Conservation (phyloP, 2,329 filamentous ascomycete genomes). For the Corniculantispora saksenae region DNA sequence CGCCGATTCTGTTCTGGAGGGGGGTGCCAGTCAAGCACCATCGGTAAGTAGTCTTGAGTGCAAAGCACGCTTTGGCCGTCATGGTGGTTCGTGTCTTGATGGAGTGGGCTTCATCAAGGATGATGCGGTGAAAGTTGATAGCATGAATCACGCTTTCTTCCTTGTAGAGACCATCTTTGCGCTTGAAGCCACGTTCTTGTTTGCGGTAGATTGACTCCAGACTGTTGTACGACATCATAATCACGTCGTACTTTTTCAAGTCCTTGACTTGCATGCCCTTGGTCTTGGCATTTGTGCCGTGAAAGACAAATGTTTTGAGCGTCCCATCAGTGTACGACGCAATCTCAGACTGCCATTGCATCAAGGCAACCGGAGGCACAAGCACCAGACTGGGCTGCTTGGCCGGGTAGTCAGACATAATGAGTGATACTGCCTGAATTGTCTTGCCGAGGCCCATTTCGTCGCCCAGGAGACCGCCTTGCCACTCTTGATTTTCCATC, state of each 20-base stretch:
- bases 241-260: slow-evolving; percentile 82
- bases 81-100: slow-evolving; percentile 90
- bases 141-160: slow-evolving; percentile 79
- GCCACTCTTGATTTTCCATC: slow-evolving; percentile 84
- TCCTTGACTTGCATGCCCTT: slow-evolving; percentile 76
- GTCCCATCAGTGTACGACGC: slow-evolving; percentile 81
- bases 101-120: slow-evolving; percentile 92
- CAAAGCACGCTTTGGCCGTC: slow-evolving; percentile 93
- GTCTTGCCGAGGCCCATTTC: slow-evolving; percentile 99
- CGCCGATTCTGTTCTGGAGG: slow-evolving; percentile 93
- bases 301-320: slow-evolving; percentile 86
- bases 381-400: slow-evolving; percentile 82
- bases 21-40: slow-evolving; percentile 97
- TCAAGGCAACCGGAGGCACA: slow-evolving; percentile 88
- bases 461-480: slow-evolving; percentile 87
- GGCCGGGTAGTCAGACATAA: slow-evolving; percentile 95
- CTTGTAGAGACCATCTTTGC: slow-evolving; percentile 78
- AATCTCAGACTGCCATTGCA: slow-evolving; percentile 91
- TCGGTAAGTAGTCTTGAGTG: slow-evolving; percentile 81
- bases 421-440: slow-evolving; percentile 93
- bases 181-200: slow-evolving; percentile 85
- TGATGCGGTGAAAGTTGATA: slow-evolving; percentile 84
- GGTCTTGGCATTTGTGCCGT: slow-evolving; percentile 80
- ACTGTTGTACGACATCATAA: slow-evolving; percentile 95
- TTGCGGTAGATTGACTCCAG: slow-evolving; percentile 91